Evolutionary conservation across 768 basidiomycete genomes (phyloP).

Genomic region (Hypholoma sublateritium): DNA sequence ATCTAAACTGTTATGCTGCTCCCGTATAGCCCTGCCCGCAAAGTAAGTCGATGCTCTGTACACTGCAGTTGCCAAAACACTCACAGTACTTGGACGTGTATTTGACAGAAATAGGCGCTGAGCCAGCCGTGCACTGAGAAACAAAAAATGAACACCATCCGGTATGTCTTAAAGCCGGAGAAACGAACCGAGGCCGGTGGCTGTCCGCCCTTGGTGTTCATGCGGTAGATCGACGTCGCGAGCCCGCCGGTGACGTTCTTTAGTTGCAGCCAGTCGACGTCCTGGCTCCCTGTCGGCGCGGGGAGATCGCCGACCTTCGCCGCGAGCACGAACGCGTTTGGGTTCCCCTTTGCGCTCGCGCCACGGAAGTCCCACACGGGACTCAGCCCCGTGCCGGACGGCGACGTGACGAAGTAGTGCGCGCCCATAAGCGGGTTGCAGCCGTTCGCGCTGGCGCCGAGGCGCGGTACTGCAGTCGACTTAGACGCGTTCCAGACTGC

Average conservation of each 20-base stretch:
- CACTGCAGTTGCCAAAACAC: slow-evolving; percentile 12
- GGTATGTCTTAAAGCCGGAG: not conserved
- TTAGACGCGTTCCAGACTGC: slow-evolving; percentile 10
- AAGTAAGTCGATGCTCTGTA: not conserved
- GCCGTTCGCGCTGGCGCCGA: slow-evolving; percentile 10
- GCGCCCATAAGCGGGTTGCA: slow-evolving; percentile 30
- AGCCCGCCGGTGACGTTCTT: slow-evolving; percentile 45
- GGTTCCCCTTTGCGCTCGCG: slow-evolving; percentile 36
- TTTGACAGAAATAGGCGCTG: slow-evolving; percentile 43
- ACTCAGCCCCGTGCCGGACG: slow-evolving; percentile 37
- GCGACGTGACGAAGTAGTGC: slow-evolving; percentile 58
- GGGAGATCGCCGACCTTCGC: slow-evolving; percentile 40
- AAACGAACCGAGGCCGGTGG: slow-evolving; percentile 48
- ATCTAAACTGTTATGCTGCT: slow-evolving; percentile 11
- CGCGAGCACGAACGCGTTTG: slow-evolving; percentile 47
- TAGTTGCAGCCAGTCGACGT: slow-evolving; percentile 60
- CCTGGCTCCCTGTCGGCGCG: slow-evolving; percentile 37
- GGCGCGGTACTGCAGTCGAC: too few species aligned
- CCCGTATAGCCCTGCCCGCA: slow-evolving; percentile 22
- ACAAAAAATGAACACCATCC: not conserved
- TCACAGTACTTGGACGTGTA: slow-evolving; percentile 54
- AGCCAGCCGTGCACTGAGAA: slow-evolving; percentile 38
- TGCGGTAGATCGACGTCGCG: slow-evolving; percentile 50
- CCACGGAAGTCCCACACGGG: slow-evolving; percentile 62
- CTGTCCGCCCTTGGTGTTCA: slow-evolving; percentile 52